Evolutionary conservation across 345 rosid genomes (phyloP), one percentile per base, ranked within the genome.

Genomic region (Populus pruinosa): DNA sequence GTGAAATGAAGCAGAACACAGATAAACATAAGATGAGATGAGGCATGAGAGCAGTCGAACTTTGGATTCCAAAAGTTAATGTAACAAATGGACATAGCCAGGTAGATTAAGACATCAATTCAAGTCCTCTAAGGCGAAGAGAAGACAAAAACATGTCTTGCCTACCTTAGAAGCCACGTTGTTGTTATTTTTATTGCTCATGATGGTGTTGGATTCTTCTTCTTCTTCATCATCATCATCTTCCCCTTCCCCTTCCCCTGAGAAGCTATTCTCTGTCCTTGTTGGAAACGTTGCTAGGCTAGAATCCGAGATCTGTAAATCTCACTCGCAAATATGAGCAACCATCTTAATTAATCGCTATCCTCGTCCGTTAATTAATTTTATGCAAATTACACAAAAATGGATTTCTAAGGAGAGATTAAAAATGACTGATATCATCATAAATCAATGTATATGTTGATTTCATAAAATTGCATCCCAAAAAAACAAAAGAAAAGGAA

Each of bases 101-200:
- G 25, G 61, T 21, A 21, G 61, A 55, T 21, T 8, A 55, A 55
- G 61, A 21, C 25, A 55, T 38, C 70, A 38, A 29, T 13, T 20
- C 23, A 9, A 75, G 49, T 33, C n/a, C 8, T 55, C 25, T 20
- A 21, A 21, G 21, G 61, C 25, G 21, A 55, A 23, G 27, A n/a
- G 53, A 71, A 17, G 73, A 18, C 41, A 35, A 23, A 33, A 53
- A 27, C 44, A 23, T 23, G 49, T 20, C 12, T 64, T 70, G 77
- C 78, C 72, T 83, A 90, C 93, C 93, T 86, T 86, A 69, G 85
- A 74, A 74, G 85, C 65, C 70, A 80, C 70, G 76, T 31, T 36
- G 36, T 23, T 66, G 80, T 62, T 27, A 27, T 31, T 69, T 78
- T 62, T 67, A 31, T 72, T 81, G 82, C 77, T 76, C 69, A 41